These are phyloP conservation scores for Pseudoscleropodium purum DNA, from an alignment of 225 moss, liverwort and hornwort species.

Conservation along the genomic window DNA sequence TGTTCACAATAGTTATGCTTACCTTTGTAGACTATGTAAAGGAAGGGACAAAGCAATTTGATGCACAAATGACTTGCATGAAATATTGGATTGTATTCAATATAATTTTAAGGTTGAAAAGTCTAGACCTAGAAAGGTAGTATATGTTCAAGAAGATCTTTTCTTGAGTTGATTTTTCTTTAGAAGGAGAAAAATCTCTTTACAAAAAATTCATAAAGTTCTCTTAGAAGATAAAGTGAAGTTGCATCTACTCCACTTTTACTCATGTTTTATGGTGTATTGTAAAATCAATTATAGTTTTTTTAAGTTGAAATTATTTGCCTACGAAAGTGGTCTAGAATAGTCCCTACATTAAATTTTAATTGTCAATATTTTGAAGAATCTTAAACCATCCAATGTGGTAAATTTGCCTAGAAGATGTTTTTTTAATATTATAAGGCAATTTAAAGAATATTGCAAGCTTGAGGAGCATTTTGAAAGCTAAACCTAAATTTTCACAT, in stretches of 20 bases:
- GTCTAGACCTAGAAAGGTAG: background rate
- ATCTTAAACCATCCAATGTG: background rate
- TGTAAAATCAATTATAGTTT: background rate
- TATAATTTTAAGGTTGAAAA: too few species aligned
- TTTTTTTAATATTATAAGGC: background rate
- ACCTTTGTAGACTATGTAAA: background rate
- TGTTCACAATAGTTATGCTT: background rate
- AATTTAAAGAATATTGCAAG: background rate
- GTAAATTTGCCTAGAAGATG: background rate
- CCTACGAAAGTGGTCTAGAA: background rate
- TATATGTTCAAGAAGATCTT: background rate
- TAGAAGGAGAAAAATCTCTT: background rate
- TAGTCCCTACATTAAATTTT: background rate
- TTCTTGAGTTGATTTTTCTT: too few species aligned
- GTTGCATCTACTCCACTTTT: too few species aligned
- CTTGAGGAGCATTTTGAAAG: background rate
- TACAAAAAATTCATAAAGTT: background rate
- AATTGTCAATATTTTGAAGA: background rate
- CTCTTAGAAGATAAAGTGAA: background rate
- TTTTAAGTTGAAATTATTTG: background rate
- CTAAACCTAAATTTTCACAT: background rate
- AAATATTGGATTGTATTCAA: background rate
- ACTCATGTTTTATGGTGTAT: background rate
- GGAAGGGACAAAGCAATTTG: background rate
- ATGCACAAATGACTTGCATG: background rate